These are phyloP conservation scores for Xylariales sp. DNA, from an alignment of 2,329 filamentous ascomycete genomes.

Conservation along the genomic window DNA sequence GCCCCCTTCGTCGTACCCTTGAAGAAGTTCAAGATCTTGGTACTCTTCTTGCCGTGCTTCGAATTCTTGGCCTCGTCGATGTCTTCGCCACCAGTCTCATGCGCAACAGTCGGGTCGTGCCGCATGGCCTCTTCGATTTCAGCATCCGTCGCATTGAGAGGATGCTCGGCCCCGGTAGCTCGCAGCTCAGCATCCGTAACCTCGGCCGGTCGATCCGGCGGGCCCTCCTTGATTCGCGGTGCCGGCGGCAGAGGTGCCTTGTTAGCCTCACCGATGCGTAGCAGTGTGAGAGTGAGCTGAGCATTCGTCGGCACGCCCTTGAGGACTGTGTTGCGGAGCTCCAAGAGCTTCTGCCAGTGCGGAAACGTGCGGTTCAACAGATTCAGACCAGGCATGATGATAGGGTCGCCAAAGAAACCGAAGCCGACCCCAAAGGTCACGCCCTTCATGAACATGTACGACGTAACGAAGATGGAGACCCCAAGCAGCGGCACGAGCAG, in stretches of 20 bases:
- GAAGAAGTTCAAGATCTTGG: conserved; percentile 58
- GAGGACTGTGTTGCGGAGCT: conserved; percentile 70
- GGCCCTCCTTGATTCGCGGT: conserved; percentile 30
- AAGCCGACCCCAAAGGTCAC: conserved; percentile 65
- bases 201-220: conserved; percentile 29
- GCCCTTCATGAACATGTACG: conserved; percentile 61
- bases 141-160: conserved; percentile 56
- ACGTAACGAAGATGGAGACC: conserved; percentile 47
- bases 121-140: conserved; percentile 62
- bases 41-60: conserved; percentile 35
- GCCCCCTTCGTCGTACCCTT: conserved; percentile 65
- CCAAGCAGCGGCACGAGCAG: conserved; percentile 49
- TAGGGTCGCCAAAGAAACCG: conserved; percentile 73
- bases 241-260: conserved; percentile 69
- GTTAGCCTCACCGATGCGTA: conserved; percentile 77
- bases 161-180: conserved; percentile 37
- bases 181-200: conserved; percentile 46
- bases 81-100: conserved; percentile 36
- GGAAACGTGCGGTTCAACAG: conserved; percentile 60
- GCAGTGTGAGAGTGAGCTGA: conserved; percentile 73
- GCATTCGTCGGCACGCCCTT: conserved; percentile 83
- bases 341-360: conserved; percentile 69
- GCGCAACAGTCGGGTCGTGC: conserved; percentile 32
- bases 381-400: conserved; percentile 56
- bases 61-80: conserved; percentile 41